phyloP scores from a whole-genome alignment of 257 asterid genomes.

The Misopates orontium region DNA sequence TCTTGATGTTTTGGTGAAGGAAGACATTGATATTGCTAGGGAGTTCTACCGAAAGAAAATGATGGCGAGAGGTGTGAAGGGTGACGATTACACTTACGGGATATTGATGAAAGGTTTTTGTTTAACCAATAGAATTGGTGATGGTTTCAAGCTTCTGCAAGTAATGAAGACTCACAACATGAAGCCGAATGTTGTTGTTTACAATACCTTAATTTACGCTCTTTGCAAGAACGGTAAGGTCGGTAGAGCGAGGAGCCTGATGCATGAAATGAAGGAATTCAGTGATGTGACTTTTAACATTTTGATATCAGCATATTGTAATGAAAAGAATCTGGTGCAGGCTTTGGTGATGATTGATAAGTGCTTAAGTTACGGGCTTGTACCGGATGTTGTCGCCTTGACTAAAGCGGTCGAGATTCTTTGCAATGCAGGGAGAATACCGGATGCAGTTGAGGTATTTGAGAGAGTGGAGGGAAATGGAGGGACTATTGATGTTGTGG shows the following conservation, averaged over 20 bases:
- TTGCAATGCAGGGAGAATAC: conserved; percentile 51
- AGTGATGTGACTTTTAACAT: conserved; percentile 75
- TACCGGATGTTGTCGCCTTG: conserved; percentile 66
- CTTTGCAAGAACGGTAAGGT: conserved; percentile 83
- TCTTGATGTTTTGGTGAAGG: conserved; percentile 90
- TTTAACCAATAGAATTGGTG: conserved; percentile 81
- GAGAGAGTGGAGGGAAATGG: conserved; percentile 74
- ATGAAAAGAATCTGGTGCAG: conserved; percentile 60
- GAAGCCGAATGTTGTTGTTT: conserved; percentile 55
- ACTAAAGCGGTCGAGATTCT: conserved; percentile 65
- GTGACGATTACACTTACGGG: conserved; percentile 82
- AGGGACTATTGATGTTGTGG: conserved; percentile 61
- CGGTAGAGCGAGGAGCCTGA: conserved; percentile 85
- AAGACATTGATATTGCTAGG: conserved; percentile 83
- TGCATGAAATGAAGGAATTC: conserved; percentile 61
- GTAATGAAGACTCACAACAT: conserved; percentile 58
- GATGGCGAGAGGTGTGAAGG: conserved; percentile 62
- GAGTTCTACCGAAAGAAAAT: conserved; percentile 81
- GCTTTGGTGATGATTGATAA: conserved; percentile 85
- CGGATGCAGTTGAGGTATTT: conserved; percentile 76
- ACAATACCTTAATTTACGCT: conserved; percentile 73
- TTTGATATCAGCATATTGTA: conserved; percentile 75
- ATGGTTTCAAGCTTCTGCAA: conserved; percentile 83
- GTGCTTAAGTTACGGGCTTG: conserved; percentile 56
- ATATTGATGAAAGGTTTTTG: conserved; percentile 95